Evolutionary conservation across 257 asterid species (phyloP).

Genomic region (Verbena officinalis): DNA sequence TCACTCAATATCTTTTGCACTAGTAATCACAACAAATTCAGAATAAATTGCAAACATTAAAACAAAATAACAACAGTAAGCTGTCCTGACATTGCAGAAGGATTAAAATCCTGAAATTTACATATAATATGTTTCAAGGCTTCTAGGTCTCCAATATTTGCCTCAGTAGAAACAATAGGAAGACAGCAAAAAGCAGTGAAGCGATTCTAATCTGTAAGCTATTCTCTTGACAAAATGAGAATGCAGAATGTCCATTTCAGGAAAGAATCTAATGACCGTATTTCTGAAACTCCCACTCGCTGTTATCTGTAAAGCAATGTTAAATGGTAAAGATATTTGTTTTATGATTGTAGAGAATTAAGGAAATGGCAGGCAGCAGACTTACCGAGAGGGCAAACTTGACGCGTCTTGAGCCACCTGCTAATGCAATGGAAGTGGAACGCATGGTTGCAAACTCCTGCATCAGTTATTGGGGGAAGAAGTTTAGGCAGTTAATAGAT

Average conservation of each 20-base stretch:
- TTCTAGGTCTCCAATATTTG: slow-evolving; percentile 19
- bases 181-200: not conserved
- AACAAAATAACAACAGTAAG: not conserved
- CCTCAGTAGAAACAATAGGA: slow-evolving; percentile 6
- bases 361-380: not conserved
- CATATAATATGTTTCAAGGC: slow-evolving; percentile 3
- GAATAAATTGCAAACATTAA: not conserved
- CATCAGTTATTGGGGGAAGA: not conserved
- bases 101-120: slow-evolving; percentile 23
- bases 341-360: not conserved
- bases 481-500: not conserved
- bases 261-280: slow-evolving; percentile 72
- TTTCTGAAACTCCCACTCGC: slow-evolving; percentile 99
- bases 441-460: slow-evolving; percentile 98
- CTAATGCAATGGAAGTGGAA: slow-evolving; percentile 99
- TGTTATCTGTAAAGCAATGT: slow-evolving; percentile 64
- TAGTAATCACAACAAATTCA: not conserved
- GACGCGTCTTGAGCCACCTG: slow-evolving; percentile 99
- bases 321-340: not conserved
- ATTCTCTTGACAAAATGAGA: slow-evolving; percentile 23
- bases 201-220: slow-evolving; percentile 2
- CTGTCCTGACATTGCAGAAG: slow-evolving; percentile 5
- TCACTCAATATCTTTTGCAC: not conserved
- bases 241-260: not conserved
- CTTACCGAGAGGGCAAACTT: slow-evolving; percentile 96